Conservation (phyloP, 257 asterid genomes). For the Solanum boliviense region DNA sequence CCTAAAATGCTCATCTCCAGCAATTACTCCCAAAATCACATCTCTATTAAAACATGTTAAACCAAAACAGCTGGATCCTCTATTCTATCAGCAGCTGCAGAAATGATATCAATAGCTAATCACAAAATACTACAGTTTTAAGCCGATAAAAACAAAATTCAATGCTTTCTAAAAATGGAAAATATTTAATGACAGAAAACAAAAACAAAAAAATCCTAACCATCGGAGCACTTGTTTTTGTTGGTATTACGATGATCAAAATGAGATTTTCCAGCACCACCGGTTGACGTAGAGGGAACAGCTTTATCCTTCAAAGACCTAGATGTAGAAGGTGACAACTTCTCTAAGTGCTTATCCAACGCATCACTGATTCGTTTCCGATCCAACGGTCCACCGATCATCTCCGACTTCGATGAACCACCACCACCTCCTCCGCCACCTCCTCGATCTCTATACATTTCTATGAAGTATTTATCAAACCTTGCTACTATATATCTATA, state of each 20-base stretch:
- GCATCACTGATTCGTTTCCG: constrained; percentile 96
- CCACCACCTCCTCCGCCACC: constrained; percentile 24
- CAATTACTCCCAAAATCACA: not conserved
- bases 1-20: not conserved
- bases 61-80: not conserved
- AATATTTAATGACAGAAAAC: not conserved
- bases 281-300: constrained; percentile 45
- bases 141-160: not conserved
- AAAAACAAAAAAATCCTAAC: not conserved
- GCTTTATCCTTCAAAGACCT: constrained; percentile 45
- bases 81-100: not conserved
- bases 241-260: constrained; percentile 39
- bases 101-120: not conserved
- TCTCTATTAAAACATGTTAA: not conserved
- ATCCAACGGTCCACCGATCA: constrained; percentile 70
- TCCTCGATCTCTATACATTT: constrained; percentile 68
- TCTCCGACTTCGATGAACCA: constrained; percentile 50
- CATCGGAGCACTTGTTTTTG: constrained; percentile 66
- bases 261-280: constrained; percentile 20
- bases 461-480: not conserved
- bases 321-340: constrained; percentile 79
- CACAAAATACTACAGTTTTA: not conserved
- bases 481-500: not conserved
- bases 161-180: not conserved
- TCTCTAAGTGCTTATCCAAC: constrained; percentile 90